Percentiles rank a stretch among this genome's conserved stretches.
Evolutionary conservation across 257 asterid genomes (phyloP).

Genomic region (Lavandula angustifolia): DNA sequence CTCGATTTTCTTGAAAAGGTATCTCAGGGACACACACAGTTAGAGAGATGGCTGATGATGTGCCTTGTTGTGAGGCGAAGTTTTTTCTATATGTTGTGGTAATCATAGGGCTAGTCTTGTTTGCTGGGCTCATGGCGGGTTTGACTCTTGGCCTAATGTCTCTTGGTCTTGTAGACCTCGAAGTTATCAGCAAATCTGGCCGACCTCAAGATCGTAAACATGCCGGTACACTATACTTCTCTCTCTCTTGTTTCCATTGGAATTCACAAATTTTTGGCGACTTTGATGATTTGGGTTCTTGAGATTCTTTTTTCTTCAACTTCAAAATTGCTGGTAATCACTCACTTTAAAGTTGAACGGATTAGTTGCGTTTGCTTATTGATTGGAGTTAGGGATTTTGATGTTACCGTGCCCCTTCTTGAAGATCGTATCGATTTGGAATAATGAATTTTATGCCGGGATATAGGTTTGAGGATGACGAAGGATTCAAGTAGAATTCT

Average conservation of each 20-base stretch:
- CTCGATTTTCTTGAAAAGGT: slow-evolving; percentile 32
- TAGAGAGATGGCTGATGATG: slow-evolving; percentile 59
- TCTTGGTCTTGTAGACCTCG: slow-evolving; percentile 98
- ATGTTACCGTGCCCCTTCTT: slow-evolving; percentile 18
- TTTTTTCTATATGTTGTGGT: slow-evolving; percentile 53
- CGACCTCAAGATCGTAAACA: slow-evolving; percentile 83
- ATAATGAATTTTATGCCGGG: slow-evolving; percentile 15
- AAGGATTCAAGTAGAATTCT: slow-evolving; percentile 2
- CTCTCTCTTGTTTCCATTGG: slow-evolving; percentile 12
- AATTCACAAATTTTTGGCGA: neutral
- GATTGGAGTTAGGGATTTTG: slow-evolving; percentile 15
- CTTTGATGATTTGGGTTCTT: slow-evolving; percentile 30
- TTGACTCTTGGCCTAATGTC: slow-evolving; percentile 98
- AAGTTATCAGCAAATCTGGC: slow-evolving; percentile 96
- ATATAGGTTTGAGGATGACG: neutral
- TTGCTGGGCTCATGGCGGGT: slow-evolving; percentile 99
- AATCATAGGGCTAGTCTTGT: slow-evolving; percentile 67
- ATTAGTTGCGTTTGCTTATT: slow-evolving; percentile 16
- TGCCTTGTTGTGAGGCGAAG: slow-evolving; percentile 59
- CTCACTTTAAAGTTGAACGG: slow-evolving; percentile 10
- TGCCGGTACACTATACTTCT: slow-evolving; percentile 61
- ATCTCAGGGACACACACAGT: neutral
- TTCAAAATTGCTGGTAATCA: neutral
- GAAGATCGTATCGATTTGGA: neutral
- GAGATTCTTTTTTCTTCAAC: slow-evolving; percentile 5